Conservation (phyloP, 2,329 filamentous ascomycete species). For the Colletotrichum sojae region DNA sequence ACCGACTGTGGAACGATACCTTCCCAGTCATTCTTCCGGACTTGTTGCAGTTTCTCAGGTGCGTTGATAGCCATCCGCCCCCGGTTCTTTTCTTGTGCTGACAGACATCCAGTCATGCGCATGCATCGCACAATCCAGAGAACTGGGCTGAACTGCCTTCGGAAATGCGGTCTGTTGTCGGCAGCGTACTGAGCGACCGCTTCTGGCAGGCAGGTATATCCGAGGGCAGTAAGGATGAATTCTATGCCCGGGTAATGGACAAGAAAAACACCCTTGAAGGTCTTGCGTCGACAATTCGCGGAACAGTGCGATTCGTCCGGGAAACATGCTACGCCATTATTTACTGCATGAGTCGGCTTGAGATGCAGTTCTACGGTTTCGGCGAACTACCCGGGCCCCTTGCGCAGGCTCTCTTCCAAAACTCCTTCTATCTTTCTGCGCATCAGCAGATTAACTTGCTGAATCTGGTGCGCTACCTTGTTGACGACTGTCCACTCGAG, state of each 20-base stretch:
- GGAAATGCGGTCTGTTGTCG: slow-evolving; percentile 84
- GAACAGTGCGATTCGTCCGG: slow-evolving; percentile 88
- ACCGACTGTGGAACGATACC: slow-evolving; percentile 85
- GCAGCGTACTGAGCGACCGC: slow-evolving; percentile 88
- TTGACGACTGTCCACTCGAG: slow-evolving; percentile 90
- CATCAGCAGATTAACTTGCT: slow-evolving; percentile 96
- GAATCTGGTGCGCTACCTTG: slow-evolving; percentile 88
- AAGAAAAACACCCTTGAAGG: slow-evolving; percentile 93
- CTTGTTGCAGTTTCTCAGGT: slow-evolving; percentile 86
- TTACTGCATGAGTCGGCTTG: slow-evolving; percentile 91
- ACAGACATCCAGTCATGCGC: slow-evolving; percentile 75
- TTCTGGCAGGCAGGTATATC: slow-evolving; percentile 99
- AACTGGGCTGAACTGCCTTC: slow-evolving; percentile 85
- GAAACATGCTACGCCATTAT: slow-evolving; percentile 96
- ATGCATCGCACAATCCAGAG: slow-evolving; percentile 88
- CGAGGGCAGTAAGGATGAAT: slow-evolving; percentile 94
- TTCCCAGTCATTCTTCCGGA: slow-evolving; percentile 88
- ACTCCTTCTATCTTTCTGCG: slow-evolving; percentile 86
- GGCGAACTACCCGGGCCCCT: slow-evolving; percentile 85
- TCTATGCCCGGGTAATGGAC: slow-evolving; percentile 90
- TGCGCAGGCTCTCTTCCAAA: slow-evolving; percentile 85
- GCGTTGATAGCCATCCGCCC: slow-evolving; percentile 31
- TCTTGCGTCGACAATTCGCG: slow-evolving; percentile 92
- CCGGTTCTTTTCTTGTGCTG: background rate
- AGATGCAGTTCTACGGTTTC: slow-evolving; percentile 92